These are phyloP conservation scores for Ramaria sp. DNA, from an alignment of 768 basidiomycete species.

Conservation along the genomic window DNA sequence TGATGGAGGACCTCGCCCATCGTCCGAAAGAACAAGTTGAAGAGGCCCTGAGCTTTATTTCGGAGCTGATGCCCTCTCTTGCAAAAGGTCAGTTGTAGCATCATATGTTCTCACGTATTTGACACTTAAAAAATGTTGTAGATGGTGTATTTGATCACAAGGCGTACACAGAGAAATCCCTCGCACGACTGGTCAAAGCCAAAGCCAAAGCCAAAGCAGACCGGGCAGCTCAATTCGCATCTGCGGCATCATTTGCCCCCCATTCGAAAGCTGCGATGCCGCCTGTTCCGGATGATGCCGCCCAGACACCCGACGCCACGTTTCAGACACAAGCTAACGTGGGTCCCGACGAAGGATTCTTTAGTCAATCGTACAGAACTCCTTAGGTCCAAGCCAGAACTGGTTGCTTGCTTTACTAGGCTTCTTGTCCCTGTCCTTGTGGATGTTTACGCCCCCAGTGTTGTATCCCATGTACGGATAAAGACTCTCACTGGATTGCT, in stretches of 20 bases:
- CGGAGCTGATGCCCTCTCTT: conserved; percentile 86
- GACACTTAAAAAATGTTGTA: conserved; percentile 20
- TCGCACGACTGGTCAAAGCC: conserved; percentile 66
- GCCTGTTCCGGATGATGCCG: conserved; percentile 16
- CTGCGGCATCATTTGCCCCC: conserved; percentile 20
- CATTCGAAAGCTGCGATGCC: conserved; percentile 20
- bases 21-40: conserved; percentile 96
- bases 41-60: conserved; percentile 80
- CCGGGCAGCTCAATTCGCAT: conserved; percentile 57
- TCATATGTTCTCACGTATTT: neutral
- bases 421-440: conserved; percentile 88
- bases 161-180: conserved; percentile 77
- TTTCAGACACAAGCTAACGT: conserved; percentile 17
- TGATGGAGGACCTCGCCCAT: conserved; percentile 95
- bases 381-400: conserved; percentile 59
- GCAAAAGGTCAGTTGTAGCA: conserved; percentile 58
- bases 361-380: conserved; percentile 58
- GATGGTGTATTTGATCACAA: conserved; percentile 96
- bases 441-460: conserved; percentile 99
- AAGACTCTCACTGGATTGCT: conserved; percentile 82
- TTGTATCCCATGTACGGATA: conserved; percentile 73
- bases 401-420: conserved; percentile 78
- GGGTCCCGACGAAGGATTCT: conserved; percentile 26
- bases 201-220: conserved; percentile 83
- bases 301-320: conserved; percentile 7